Conservation (phyloP, 2,329 filamentous ascomycete genomes). For the Monosporascus sp. region DNA sequence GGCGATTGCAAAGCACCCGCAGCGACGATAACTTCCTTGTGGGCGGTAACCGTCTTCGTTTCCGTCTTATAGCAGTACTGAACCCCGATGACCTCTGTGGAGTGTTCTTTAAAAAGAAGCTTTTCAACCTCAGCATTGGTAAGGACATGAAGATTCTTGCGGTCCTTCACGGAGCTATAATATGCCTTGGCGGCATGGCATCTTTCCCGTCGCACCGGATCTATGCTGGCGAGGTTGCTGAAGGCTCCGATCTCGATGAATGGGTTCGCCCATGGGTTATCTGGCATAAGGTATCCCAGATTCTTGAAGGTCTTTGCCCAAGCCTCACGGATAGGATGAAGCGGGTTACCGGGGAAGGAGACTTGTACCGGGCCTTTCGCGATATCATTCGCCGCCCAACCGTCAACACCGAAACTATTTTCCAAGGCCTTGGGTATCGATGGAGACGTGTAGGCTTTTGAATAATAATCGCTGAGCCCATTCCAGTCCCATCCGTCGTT, state of each 20-base stretch:
- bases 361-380: conserved; percentile 2
- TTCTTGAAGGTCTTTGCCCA: conserved; percentile 1
- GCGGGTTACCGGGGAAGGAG: neutral
- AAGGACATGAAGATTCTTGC: conserved; percentile 1
- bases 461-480: neutral
- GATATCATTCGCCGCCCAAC: neutral
- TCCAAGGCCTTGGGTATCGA: neutral
- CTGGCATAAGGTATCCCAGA: neutral
- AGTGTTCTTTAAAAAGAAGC: neutral
- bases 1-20: conserved; percentile 15
- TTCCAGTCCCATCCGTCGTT: conserved; percentile 4
- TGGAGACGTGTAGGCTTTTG: neutral
- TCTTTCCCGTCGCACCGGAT: neutral
- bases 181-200: neutral
- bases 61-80: conserved; percentile 5
- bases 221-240: neutral
- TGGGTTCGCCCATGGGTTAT: neutral
- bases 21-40: conserved; percentile 16
- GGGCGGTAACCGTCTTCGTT: conserved; percentile 1
- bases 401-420: neutral
- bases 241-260: neutral
- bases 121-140: conserved; percentile 2
- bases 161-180: neutral
- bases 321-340: conserved; percentile 1
- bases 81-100: conserved; percentile 3